Base-by-base conservation (phyloP, 139 green algal genomes). In the Edaphochlamys debaryana region DNA sequence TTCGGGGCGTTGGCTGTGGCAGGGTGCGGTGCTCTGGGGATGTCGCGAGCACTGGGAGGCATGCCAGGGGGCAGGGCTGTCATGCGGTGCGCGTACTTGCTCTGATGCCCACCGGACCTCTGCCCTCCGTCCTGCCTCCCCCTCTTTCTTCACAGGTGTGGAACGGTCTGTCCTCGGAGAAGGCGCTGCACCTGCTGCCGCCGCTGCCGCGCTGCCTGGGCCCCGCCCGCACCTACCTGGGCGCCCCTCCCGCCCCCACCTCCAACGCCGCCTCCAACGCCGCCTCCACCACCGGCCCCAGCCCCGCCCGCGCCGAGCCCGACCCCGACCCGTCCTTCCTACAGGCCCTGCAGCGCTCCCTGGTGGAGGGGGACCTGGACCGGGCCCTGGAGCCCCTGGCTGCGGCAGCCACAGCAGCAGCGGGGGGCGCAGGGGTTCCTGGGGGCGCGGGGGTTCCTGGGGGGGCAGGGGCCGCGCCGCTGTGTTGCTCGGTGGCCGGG, bases 131-230 rank as follows among this genome's bases (percentile, higher is more conserved):
- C n/a, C n/a, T n/a, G n/a, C n/a, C n/a, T n/a, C n/a, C n/a, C n/a
- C n/a, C n/a, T n/a, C n/a, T n/a, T n/a, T n/a, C n/a, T n/a, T 54
- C 13, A 34, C 69, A 82, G 76, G 42, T 73, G 13, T 82, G 76
- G 76, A 82, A 82, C 27, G 76, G 63, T 20, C 62, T 82, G 76
- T 42, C 76, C 1, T 11, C n/a, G 34, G 84, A 90, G 29, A 70
- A 79, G 23, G 76, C 84, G 23, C 81, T 93, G 79, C 90, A 92
- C 79, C 85, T 94, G 85, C 87, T 94, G 86, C 91, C 91, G 54
- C 81, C 87, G 29, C 82, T 93, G 36, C 42, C 22, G 0, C 34
- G 79, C 56, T 90, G 87, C 82, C 78, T 87, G 32, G 75, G 82
- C 9, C 34, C 30, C 9, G 40, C 71, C 17, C 41, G 22, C 30